Conservation (phyloP, 768 basidiomycete genomes). For the Lactifluus hygrophoroides region DNA sequence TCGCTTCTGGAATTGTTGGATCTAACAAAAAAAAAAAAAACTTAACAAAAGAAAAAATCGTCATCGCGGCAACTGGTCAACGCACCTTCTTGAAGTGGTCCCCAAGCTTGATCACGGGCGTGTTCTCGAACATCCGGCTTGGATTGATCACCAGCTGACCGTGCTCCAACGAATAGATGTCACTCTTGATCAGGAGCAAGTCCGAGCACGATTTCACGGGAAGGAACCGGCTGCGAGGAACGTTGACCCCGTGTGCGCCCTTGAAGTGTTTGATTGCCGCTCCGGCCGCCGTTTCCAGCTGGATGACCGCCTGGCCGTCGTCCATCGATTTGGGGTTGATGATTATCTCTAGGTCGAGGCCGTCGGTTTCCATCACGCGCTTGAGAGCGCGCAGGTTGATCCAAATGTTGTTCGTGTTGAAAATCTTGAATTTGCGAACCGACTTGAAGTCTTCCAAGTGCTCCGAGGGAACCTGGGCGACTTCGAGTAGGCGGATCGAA, state of each 20-base stretch:
- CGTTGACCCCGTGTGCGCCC: constrained; percentile 62
- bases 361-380: constrained; percentile 59
- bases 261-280: constrained; percentile 68
- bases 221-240: constrained; percentile 64
- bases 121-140: constrained; percentile 48
- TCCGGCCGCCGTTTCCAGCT: constrained; percentile 72
- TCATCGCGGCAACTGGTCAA: neutral
- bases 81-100: constrained; percentile 68
- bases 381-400: constrained; percentile 55
- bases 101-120: constrained; percentile 70
- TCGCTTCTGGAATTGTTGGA: constrained; percentile 59
- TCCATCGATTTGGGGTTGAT: constrained; percentile 65
- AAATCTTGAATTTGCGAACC: constrained; percentile 72
- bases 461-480: constrained; percentile 65
- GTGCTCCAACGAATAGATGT: constrained; percentile 63
- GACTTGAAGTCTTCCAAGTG: constrained; percentile 71
- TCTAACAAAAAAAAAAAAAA: constrained; percentile 23
- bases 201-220: constrained; percentile 58
- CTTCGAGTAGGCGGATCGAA: constrained; percentile 58
- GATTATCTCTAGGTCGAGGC: constrained; percentile 73
- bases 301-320: constrained; percentile 61
- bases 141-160: constrained; percentile 58
- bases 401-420: constrained; percentile 68
- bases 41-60: neutral
- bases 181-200: constrained; percentile 56